Conservation (phyloP, 352 stramenopile genomes). For the Phytophthora meadii region DNA sequence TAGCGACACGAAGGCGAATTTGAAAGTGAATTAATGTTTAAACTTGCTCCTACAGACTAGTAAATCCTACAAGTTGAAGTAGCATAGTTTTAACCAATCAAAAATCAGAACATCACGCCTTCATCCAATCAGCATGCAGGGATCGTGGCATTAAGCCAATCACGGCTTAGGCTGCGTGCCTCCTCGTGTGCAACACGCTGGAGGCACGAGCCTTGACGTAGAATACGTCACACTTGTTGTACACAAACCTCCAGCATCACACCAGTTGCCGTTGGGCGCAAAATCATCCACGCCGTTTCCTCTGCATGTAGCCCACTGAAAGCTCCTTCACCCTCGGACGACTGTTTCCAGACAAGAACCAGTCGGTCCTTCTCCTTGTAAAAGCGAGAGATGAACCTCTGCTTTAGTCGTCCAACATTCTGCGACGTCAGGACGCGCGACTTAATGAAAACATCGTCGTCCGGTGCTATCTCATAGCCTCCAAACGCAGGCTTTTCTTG, state of each 20-base stretch:
- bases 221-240: too few species aligned
- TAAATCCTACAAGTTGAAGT: too few species aligned
- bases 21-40: too few species aligned
- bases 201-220: too few species aligned
- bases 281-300: neutral
- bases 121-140: too few species aligned
- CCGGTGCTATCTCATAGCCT: neutral
- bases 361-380: neutral
- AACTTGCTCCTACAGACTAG: too few species aligned
- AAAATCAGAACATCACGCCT: too few species aligned
- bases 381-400: neutral
- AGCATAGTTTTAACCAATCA: too few species aligned
- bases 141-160: too few species aligned
- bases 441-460: neutral
- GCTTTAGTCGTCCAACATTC: neutral
- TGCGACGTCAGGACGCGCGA: neutral
- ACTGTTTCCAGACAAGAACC: neutral
- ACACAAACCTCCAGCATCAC: neutral
- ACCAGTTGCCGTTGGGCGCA: neutral
- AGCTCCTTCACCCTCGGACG: neutral
- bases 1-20: too few species aligned
- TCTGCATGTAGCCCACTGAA: neutral
- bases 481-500: neutral
- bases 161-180: too few species aligned
- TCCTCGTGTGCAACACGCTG: too few species aligned